Conservation (phyloP, 805 yeast species). For the Yarrowia sp. region DNA sequence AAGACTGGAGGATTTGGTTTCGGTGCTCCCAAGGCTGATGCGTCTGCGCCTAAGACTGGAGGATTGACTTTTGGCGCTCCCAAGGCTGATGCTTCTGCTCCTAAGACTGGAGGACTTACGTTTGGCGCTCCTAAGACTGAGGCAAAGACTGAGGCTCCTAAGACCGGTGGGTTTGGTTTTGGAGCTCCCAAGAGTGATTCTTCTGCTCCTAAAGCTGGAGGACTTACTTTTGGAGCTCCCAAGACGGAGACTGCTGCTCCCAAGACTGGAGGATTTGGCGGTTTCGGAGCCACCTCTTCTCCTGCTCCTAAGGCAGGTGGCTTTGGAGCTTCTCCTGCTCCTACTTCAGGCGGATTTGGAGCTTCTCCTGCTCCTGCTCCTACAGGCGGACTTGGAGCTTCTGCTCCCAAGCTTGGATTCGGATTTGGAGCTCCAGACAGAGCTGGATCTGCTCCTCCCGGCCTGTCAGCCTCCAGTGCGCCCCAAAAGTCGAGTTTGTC, state of each 20-base stretch:
- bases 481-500: not conserved
- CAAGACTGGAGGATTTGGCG: no score
- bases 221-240: not conserved
- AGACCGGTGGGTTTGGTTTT: not conserved
- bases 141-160: not conserved
- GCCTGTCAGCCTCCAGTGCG: not conserved
- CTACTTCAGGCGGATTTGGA: not conserved
- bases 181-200: not conserved
- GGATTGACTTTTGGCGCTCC: not conserved
- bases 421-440: not conserved
- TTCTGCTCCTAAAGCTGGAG: no score
- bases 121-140: no score
- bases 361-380: not conserved
- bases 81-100: not conserved
- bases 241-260: not conserved
- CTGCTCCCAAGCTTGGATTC: not conserved
- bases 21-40: not conserved
- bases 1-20: not conserved
- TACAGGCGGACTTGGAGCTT: not conserved
- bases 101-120: not conserved
- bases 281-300: not conserved
- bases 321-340: not conserved
- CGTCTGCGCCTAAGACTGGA: not conserved
- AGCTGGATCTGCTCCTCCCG: slow-evolving; percentile 5
- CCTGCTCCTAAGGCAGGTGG: not conserved